These are phyloP conservation scores for Alliaria petiolata DNA, from an alignment of 345 rosid species.

Conservation along the genomic window DNA sequence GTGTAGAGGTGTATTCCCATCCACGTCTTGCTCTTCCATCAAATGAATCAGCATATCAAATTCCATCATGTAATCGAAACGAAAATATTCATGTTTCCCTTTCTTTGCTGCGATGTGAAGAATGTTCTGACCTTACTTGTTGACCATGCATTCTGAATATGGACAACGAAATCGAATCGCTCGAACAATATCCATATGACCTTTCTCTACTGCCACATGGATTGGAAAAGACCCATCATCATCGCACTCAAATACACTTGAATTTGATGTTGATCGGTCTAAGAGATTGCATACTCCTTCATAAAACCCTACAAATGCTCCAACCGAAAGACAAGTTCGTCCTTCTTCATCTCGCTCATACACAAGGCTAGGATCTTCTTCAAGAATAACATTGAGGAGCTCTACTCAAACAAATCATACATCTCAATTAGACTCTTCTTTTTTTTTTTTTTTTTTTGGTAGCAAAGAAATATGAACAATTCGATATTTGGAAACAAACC, in stretches of 20 bases:
- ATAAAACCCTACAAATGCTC: neutral
- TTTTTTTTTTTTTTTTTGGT: too few relatives aligned
- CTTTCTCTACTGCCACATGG: neutral
- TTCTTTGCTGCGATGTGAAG: neutral
- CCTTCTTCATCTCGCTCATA: constrained; percentile 17
- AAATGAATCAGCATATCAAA: too few relatives aligned
- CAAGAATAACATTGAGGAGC: neutral
- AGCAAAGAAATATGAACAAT: too few relatives aligned
- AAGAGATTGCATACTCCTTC: neutral
- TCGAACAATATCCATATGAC: neutral
- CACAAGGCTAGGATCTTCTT: neutral
- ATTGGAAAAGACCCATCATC: constrained; percentile 16
- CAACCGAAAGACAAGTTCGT: constrained; percentile 6
- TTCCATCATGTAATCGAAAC: too few relatives aligned
- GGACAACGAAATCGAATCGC: neutral
- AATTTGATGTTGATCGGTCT: neutral
- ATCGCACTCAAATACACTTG: neutral
- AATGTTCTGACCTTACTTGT: neutral
- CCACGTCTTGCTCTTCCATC: constrained; percentile 13
- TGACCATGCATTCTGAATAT: neutral
- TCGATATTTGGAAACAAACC: too few relatives aligned
- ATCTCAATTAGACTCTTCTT: too few relatives aligned
- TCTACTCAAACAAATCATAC: too few relatives aligned
- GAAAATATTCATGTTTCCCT: too few relatives aligned
- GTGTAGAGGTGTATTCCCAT: constrained; percentile 25